phyloP scores from a whole-genome alignment of 1,139 yeast genomes.

The Candida sanyaensis region DNA sequence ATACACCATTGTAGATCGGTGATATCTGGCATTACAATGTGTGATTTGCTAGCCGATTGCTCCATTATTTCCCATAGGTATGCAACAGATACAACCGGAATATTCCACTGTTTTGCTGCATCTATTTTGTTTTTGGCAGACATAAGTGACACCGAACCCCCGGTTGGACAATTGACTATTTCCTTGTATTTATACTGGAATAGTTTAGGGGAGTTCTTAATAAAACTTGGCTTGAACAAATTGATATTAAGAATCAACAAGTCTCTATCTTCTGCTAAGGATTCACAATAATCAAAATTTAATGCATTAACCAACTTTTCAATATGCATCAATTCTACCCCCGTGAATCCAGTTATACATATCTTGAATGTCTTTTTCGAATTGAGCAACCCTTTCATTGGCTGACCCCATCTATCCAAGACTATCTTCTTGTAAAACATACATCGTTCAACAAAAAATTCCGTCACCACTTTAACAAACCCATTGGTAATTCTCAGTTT shows the following conservation, averaged over 20 bases:
- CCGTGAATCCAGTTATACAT: slow-evolving; percentile 79
- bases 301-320: slow-evolving; percentile 59
- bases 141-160: slow-evolving; percentile 33
- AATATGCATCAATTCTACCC: slow-evolving; percentile 77
- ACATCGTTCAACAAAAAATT: slow-evolving; percentile 85
- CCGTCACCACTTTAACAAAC: slow-evolving; percentile 52
- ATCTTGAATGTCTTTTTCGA: slow-evolving; percentile 45
- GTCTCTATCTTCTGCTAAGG: slow-evolving; percentile 59
- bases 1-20: slow-evolving; percentile 54
- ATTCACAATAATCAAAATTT: slow-evolving; percentile 52
- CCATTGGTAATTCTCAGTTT: slow-evolving; percentile 25
- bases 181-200: slow-evolving; percentile 38
- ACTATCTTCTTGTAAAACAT: slow-evolving; percentile 57
- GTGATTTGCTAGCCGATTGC: slow-evolving; percentile 16
- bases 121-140: slow-evolving; percentile 54
- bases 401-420: slow-evolving; percentile 77
- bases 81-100: slow-evolving; percentile 57
- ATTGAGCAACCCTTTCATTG: slow-evolving; percentile 44
- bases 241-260: slow-evolving; percentile 64
- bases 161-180: slow-evolving; percentile 36
- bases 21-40: slow-evolving; percentile 31
- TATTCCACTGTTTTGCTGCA: slow-evolving; percentile 58
- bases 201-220: slow-evolving; percentile 40
- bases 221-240: slow-evolving; percentile 37
- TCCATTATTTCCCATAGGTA: slow-evolving; percentile 50